Conservation (phyloP, 768 basidiomycete genomes). For the Glaciozyma antarctica region DNA sequence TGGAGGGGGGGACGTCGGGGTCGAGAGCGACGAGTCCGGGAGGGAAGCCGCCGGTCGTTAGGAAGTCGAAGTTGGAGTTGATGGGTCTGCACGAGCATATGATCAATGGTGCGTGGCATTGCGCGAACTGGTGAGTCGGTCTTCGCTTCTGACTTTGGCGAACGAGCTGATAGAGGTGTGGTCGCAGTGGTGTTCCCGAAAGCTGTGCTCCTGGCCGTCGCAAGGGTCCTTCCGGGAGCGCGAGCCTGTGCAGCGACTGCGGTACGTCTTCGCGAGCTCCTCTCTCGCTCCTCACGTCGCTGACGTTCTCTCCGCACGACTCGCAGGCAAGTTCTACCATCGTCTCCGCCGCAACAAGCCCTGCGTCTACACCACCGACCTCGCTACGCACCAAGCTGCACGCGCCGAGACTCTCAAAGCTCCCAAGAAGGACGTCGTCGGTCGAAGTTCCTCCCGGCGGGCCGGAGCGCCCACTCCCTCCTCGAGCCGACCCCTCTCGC, state of each 20-base stretch:
- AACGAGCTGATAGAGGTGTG: not conserved
- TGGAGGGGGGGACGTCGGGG: not conserved
- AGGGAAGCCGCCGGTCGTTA: not conserved
- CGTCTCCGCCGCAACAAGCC: constrained; percentile 70
- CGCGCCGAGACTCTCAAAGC: not conserved
- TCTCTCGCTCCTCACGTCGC: not conserved
- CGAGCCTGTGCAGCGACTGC: constrained; percentile 84
- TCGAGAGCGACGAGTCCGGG: constrained; percentile 2
- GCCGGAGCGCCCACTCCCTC: not conserved
- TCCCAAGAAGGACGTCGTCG: not conserved
- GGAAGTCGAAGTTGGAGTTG: constrained; percentile 2
- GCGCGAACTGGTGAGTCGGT: constrained; percentile 52
- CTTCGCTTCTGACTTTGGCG: not conserved
- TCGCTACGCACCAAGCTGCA: constrained; percentile 50
- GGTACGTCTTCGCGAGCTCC: constrained; percentile 49
- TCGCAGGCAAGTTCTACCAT: constrained; percentile 81
- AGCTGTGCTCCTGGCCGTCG: constrained; percentile 71
- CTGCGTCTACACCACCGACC: constrained; percentile 67
- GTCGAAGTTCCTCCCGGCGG: not conserved
- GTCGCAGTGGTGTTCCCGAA: constrained; percentile 61
- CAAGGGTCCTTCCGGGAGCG: constrained; percentile 81
- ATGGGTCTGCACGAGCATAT: constrained; percentile 44
- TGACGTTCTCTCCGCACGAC: not conserved
- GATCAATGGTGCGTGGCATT: constrained; percentile 84
- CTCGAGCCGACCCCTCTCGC: not conserved